phyloP scores from a whole-genome alignment of 257 asterid genomes.

The Cruciata laevipes region DNA sequence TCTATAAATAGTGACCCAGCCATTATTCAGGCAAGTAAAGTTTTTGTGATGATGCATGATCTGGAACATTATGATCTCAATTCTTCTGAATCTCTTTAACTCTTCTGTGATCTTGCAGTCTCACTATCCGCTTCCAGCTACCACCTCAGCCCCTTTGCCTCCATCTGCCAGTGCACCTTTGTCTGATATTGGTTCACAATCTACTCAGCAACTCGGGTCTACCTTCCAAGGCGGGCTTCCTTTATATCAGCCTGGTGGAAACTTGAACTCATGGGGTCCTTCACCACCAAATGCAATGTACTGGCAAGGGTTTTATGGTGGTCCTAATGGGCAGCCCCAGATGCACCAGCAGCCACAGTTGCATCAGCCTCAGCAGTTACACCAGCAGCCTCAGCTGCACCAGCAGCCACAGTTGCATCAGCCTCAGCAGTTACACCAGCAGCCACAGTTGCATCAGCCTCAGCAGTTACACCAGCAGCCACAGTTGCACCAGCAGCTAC shows the following conservation, averaged over 20 bases:
- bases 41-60: conserved; percentile 9
- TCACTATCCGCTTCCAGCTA: conserved; percentile 64
- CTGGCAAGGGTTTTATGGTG: conserved; percentile 88
- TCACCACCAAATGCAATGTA: conserved; percentile 71
- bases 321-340: conserved; percentile 76
- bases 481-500: conserved; percentile 71
- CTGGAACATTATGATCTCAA: conserved; percentile 10
- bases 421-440: conserved; percentile 14
- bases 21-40: conserved; percentile 73
- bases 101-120: conserved; percentile 50
- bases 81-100: conserved; percentile 18
- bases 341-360: conserved; percentile 59
- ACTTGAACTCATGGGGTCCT: conserved; percentile 80
- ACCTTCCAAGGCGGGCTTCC: conserved; percentile 62
- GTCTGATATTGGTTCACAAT: conserved; percentile 48
- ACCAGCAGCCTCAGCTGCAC: conserved; percentile 29
- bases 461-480: conserved; percentile 46
- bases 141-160: conserved; percentile 60
- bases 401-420: conserved; percentile 21
- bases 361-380: conserved; percentile 13
- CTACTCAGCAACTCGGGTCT: conserved; percentile 61
- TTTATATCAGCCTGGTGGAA: conserved; percentile 88
- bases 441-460: conserved; percentile 54
- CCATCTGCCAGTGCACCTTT: conserved; percentile 46
- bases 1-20: conserved; percentile 84